Conservation (phyloP, 306 rosid genomes). For the Malus asiatica region DNA sequence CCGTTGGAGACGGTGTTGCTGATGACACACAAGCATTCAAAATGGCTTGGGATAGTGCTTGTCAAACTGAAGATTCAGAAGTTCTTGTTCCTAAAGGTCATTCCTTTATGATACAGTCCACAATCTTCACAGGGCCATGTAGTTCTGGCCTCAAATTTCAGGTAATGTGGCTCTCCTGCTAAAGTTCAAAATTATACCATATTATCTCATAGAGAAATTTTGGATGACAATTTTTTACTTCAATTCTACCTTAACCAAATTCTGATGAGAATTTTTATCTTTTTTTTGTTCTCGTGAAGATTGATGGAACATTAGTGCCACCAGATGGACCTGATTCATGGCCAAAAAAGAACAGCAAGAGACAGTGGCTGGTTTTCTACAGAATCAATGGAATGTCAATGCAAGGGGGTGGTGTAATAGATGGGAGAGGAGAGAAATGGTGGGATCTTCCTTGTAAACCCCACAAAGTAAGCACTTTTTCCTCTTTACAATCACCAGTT, state of each 20-base stretch:
- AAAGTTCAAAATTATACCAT: too few species aligned
- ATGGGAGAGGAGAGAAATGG: constrained; percentile 69
- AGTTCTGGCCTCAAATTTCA: constrained; percentile 25
- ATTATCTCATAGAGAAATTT: too few species aligned
- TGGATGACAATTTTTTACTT: too few species aligned
- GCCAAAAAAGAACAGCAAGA: constrained; percentile 30
- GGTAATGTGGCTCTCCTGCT: constrained; percentile 4
- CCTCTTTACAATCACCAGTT: not conserved
- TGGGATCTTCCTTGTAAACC: constrained; percentile 62
- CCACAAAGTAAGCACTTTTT: constrained; percentile 29
- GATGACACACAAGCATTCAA: constrained; percentile 57
- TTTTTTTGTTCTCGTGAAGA: constrained; percentile 14
- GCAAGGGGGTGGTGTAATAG: constrained; percentile 50
- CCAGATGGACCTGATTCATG: constrained; percentile 62
- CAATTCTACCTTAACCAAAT: too few species aligned
- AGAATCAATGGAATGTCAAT: constrained; percentile 41
- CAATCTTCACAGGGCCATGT: constrained; percentile 45
- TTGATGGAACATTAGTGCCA: constrained; percentile 45
- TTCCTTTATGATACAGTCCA: constrained; percentile 35
- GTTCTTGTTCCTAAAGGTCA: constrained; percentile 38
- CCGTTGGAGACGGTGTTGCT: constrained; percentile 46
- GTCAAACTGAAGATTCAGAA: constrained; percentile 30
- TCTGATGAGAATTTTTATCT: not conserved
- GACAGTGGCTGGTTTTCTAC: constrained; percentile 60
- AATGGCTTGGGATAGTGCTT: constrained; percentile 64